Conservation (phyloP, 1,284 basidiomycete species). For the Malassezia restricta region DNA sequence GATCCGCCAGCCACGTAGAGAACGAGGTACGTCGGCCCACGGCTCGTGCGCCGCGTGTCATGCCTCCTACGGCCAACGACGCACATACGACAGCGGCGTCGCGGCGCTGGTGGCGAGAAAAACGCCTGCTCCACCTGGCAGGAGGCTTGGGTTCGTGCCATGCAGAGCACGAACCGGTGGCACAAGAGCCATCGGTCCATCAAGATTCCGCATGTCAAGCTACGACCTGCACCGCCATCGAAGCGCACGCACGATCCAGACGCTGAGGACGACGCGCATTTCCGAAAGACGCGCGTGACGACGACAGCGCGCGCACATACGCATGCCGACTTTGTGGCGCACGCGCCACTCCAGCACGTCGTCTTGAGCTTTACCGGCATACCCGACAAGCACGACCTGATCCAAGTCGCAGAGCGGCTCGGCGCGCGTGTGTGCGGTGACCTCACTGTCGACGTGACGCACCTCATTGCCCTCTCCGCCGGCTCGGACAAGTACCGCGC, state of each 20-base stretch:
- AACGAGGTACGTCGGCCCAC: no score
- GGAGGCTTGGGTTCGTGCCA: slow-evolving; percentile 18
- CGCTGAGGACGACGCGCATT: slow-evolving; percentile 32
- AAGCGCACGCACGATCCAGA: slow-evolving; percentile 15
- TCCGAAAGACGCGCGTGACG: slow-evolving; percentile 29
- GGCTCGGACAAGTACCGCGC: slow-evolving; percentile 73
- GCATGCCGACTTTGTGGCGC: slow-evolving; percentile 30
- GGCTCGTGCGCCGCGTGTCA: no score
- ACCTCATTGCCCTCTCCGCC: slow-evolving; percentile 59
- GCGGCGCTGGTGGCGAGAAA: no score
- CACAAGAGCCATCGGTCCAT: slow-evolving; percentile 33
- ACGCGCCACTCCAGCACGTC: slow-evolving; percentile 54
- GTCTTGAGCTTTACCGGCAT: slow-evolving; percentile 62
- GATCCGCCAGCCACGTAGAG: no score
- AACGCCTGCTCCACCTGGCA: no score
- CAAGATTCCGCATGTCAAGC: slow-evolving; percentile 42
- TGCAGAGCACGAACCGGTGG: slow-evolving; percentile 48
- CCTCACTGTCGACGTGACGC: slow-evolving; percentile 67
- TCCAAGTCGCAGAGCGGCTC: slow-evolving; percentile 61
- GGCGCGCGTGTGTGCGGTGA: slow-evolving; percentile 58
- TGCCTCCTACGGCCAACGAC: no score
- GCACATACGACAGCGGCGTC: no score
- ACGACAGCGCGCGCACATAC: slow-evolving; percentile 33
- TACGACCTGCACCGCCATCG: slow-evolving; percentile 22
- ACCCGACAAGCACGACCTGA: slow-evolving; percentile 54